These are phyloP conservation scores for Penicillium arizonense DNA, from an alignment of 495 filamentous ascomycete genomes.

Conservation along the genomic window DNA sequence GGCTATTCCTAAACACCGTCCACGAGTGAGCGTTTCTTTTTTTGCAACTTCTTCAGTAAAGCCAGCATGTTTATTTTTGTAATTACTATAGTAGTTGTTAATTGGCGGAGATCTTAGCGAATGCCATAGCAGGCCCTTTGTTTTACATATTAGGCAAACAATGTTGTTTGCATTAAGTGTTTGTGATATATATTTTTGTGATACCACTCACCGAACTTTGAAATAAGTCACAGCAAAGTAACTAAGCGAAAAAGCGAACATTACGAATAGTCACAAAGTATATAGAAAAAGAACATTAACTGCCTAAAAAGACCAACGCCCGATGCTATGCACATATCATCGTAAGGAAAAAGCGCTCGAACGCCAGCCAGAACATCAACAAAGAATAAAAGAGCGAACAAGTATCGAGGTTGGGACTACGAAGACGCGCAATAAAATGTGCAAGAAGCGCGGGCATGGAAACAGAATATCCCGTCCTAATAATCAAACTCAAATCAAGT, in stretches of 20 bases:
- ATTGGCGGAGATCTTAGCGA: too few relatives aligned
- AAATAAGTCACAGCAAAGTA: too few relatives aligned
- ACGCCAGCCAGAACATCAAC: constrained; percentile 10
- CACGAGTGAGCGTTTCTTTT: constrained; percentile 14
- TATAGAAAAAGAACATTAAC: constrained; percentile 2
- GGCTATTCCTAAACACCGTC: constrained; percentile 35
- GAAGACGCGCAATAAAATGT: background rate
- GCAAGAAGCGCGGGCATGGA: background rate
- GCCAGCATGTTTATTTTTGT: too few relatives aligned
- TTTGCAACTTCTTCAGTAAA: background rate
- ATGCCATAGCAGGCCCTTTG: too few relatives aligned
- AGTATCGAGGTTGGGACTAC: background rate
- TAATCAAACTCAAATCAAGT: constrained; percentile 10
- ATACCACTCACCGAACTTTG: too few relatives aligned
- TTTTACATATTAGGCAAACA: too few relatives aligned
- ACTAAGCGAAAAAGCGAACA: too few relatives aligned
- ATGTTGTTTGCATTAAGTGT: too few relatives aligned
- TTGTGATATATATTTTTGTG: too few relatives aligned
- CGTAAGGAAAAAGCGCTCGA: constrained; percentile 10
- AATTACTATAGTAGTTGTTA: too few relatives aligned
- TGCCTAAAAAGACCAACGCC: constrained; percentile 22
- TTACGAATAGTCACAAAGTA: background rate
- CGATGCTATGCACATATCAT: constrained; percentile 28
- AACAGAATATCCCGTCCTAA: background rate
- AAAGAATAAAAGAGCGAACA: background rate